phyloP scores from a whole-genome alignment of 352 stramenopile genomes.

The Phytopythium cucurbitacearum region DNA sequence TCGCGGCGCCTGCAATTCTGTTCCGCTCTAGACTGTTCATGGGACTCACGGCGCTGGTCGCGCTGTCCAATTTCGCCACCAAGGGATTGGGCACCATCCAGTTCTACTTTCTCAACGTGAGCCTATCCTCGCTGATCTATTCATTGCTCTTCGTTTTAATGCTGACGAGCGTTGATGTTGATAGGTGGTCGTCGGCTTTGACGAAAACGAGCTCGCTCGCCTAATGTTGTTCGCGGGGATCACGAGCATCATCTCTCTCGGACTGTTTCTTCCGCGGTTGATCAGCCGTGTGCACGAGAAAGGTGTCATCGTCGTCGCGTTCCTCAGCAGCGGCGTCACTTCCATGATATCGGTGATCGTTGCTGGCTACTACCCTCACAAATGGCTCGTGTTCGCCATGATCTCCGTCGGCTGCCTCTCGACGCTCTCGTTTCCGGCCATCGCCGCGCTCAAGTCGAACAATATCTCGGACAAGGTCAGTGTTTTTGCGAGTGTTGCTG shows the following conservation, averaged over 20 bases:
- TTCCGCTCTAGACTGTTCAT: constrained; percentile 57
- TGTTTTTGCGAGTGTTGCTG: too few relatives aligned
- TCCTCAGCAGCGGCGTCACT: constrained; percentile 31
- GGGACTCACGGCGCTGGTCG: constrained; percentile 57
- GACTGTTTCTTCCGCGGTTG: constrained; percentile 48
- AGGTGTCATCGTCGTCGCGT: constrained; percentile 57
- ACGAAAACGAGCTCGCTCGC: constrained; percentile 53
- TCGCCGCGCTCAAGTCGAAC: constrained; percentile 29
- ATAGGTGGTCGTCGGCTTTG: constrained; percentile 59
- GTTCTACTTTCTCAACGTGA: constrained; percentile 70
- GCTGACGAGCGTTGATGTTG: background rate
- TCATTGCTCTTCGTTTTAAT: background rate
- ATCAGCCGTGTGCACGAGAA: constrained; percentile 55
- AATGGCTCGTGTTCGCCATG: constrained; percentile 56
- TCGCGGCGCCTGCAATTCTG: constrained; percentile 61
- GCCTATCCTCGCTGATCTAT: background rate
- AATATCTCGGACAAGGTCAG: constrained; percentile 43
- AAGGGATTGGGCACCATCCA: constrained; percentile 54
- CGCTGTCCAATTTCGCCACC: constrained; percentile 54
- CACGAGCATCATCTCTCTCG: constrained; percentile 46
- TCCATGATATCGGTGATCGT: constrained; percentile 3
- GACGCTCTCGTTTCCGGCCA: constrained; percentile 62
- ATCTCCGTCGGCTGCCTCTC: constrained; percentile 37
- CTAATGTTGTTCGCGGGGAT: constrained; percentile 49
- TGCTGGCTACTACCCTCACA: constrained; percentile 41